Base-by-base conservation (phyloP, 2,329 filamentous ascomycete species). In the Colletotrichum orbiculare region DNA sequence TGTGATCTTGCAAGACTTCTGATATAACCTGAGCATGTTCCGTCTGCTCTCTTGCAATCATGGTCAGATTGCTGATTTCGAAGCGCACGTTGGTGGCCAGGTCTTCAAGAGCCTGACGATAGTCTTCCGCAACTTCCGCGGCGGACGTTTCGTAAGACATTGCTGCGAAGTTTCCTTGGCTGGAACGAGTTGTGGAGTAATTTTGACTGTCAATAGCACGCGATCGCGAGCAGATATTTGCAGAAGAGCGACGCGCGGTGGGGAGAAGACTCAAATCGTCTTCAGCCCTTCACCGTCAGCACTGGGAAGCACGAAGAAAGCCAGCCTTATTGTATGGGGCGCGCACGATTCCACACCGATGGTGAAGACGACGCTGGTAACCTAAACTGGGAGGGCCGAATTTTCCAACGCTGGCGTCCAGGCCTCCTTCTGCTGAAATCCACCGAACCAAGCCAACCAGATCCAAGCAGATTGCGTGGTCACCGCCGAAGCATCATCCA, bases 31-130 rank as follows among this genome's bases (percentile, higher is more conserved):
- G 88, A 41, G 96, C 96, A 82, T 97, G 92, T 79, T 97, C 94
- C 70, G 94, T 97, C 74, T 97, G 97, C 79, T 99, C 96, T 78
- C 96, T 93, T 66, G 96, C 96, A 79, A 99, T 98, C 77, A 97
- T 89, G 68, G 96, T 99, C 80, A 99, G 81, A 80, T 96, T 98
- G 84, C 92, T 95, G 78, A 99, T 99, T 80, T 98, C 95, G 79
- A 93, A 93, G 75, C 94, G 91, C 80, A 93, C 93, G 81, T 97
- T 97, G 76, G 90, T 87, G 70, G 91, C 92, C 73, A 99, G 85
- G 78, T 97, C 95, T 81, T 97, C 92, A 76, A 99, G 84, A 59
- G 94, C 96, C 75, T 93, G 92, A 77, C 91, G 92, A 82, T 97
- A 99, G 81, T 98, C 96, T 79, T 95, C 91, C 68, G 94, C 94